Percentiles rank a stretch among this genome's conserved stretches.
Conservation (phyloP, 441 rosid species). For the Arabidopsis lyrata region DNA sequence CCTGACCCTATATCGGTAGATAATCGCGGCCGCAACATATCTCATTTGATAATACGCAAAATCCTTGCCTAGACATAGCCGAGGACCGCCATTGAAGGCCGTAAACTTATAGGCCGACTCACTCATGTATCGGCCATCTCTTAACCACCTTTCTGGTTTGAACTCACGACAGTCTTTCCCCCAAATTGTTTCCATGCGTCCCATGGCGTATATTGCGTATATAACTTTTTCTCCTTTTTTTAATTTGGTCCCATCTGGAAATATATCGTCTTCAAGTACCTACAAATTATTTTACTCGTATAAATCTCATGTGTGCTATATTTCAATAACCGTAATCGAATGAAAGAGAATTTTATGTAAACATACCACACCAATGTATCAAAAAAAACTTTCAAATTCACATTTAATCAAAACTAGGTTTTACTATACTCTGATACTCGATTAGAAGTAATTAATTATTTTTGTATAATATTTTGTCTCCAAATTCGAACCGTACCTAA, state of each 20-base stretch:
- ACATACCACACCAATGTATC: no score
- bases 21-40: conserved; percentile 66
- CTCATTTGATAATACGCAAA: conserved; percentile 89
- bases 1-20: conserved; percentile 59
- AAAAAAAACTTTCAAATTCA: no score
- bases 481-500: no score
- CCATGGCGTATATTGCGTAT: conserved; percentile 82
- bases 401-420: no score
- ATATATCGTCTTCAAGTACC: conserved; percentile 73
- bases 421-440: no score
- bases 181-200: conserved; percentile 81
- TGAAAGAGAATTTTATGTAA: no score
- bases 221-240: conserved; percentile 76
- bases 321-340: background rate
- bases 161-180: conserved; percentile 73
- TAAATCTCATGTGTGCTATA: background rate
- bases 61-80: conserved; percentile 79
- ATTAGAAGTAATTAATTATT: no score
- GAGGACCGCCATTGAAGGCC: conserved; percentile 83
- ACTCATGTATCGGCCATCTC: conserved; percentile 65
- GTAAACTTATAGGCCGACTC: conserved; percentile 83
- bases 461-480: no score
- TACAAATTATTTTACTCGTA: conserved; percentile 25
- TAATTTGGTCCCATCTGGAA: conserved; percentile 76
- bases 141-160: conserved; percentile 84